Base-by-base conservation (phyloP, 495 filamentous ascomycete genomes). In the Daldinia bambusicola region DNA sequence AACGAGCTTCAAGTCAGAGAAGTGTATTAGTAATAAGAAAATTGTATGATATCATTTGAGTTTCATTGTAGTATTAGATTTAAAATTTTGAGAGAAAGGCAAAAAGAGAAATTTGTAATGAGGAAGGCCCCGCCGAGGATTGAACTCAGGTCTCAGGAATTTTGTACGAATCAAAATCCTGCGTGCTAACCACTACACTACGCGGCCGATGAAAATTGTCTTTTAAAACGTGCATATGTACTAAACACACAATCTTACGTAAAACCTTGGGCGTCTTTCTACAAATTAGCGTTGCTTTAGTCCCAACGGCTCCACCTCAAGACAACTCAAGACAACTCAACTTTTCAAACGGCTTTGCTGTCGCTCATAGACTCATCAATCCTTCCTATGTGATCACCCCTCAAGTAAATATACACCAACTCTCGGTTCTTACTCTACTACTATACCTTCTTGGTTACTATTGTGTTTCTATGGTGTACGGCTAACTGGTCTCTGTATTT, bases 161-260 rank as follows among this genome's bases (percentile, higher is more conserved):
- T 72, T 61, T 48, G 12, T 38, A 34, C 32, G 32, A 32, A 34
- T 73, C 71, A 74, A 74, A 74, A 74, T 74, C 71, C 71, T 69
- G 66, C 66, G 71, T 74, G 66, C 71, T 74, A 74, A 74, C 71
- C 71, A 70, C 71, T 74, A 74, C 66, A 74, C 71, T 69, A 74
- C 66, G 66, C 71, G 71, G 71, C 66, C 71, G 63, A 22, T 74
- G 62, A 34, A 20, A 41, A 22, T 37, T 32, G 1, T 18, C 0
- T 13, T 16, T 20, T 71, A 45, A 67, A 18, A 2, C 7, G 6
- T 5, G 4, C 2, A 13, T 71, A 71, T 71, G 63, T 20, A 7
- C 2, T 16, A 26, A 2, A 4, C 14, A 16, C n/a, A 1, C 0
- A 12, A 20, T 2, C 34, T 70, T 70, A 66, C 52, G 18, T 66